Percentiles rank a stretch among this genome's conserved stretches.
Conservation (phyloP, 805 yeast genomes). For the Tetrapisispora taiwanensis region DNA sequence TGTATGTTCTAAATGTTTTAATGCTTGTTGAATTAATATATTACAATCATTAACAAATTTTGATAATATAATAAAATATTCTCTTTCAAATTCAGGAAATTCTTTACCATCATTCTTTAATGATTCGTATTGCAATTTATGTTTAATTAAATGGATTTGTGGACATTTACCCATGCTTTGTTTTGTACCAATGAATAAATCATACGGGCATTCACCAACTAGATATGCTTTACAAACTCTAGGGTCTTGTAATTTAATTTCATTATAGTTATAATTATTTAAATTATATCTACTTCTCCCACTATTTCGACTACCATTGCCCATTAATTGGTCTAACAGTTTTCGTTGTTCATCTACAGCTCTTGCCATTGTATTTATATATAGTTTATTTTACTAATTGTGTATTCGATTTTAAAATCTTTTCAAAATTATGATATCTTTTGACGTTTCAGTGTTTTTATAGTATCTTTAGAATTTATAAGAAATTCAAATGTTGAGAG, state of each 20-base stretch:
- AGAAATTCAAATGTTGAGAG: too few relatives aligned
- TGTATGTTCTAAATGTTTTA: constrained; percentile 51
- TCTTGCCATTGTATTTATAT: constrained; percentile 24
- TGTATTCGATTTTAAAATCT: too few relatives aligned
- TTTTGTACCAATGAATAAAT: constrained; percentile 70
- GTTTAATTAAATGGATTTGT: constrained; percentile 60
- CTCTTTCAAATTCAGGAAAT: constrained; percentile 39
- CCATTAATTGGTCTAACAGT: constrained; percentile 69
- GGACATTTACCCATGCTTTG: constrained; percentile 77
- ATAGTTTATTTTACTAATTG: neutral
- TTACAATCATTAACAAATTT: constrained; percentile 58
- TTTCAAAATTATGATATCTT: too few relatives aligned
- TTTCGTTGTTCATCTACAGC: constrained; percentile 67
- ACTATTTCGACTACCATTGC: constrained; percentile 12
- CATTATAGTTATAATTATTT: constrained; percentile 2
- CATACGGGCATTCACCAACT: constrained; percentile 84
- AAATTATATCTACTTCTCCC: neutral
- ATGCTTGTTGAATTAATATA: constrained; percentile 50
- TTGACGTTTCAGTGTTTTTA: too few relatives aligned
- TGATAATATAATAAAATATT: constrained; percentile 38
- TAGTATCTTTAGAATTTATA: too few relatives aligned
- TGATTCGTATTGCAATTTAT: constrained; percentile 58
- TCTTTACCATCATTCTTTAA: constrained; percentile 32
- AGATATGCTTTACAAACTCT: constrained; percentile 70
- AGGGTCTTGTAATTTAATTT: constrained; percentile 38